Percentiles rank a stretch among this genome's conserved stretches.
phyloP scores from a whole-genome alignment of 306 rosid genomes.

The Mimosa bimucronata region DNA sequence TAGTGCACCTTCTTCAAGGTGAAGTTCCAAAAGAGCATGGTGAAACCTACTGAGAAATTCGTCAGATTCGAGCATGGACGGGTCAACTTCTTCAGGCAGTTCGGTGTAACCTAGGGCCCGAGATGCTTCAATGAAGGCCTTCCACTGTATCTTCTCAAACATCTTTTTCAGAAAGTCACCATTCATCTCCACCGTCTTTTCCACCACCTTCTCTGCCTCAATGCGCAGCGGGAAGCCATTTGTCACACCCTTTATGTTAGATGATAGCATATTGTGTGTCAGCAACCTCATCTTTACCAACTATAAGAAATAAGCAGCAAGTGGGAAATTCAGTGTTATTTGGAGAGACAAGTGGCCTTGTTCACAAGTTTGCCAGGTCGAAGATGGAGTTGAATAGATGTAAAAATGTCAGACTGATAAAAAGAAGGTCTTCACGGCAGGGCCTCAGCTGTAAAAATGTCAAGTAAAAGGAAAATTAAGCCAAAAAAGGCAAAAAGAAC shows the following conservation, averaged over 20 bases:
- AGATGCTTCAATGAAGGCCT: conserved; percentile 66
- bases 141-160: conserved; percentile 85
- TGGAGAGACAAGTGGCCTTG: background rate
- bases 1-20: conserved; percentile 89
- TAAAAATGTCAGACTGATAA: background rate
- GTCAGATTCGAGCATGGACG: conserved; percentile 70
- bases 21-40: conserved; percentile 90
- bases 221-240: conserved; percentile 84
- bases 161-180: conserved; percentile 66
- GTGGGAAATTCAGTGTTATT: background rate
- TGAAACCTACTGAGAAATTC: conserved; percentile 78
- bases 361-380: background rate
- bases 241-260: conserved; percentile 79
- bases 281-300: conserved; percentile 67
- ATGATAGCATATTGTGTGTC: conserved; percentile 92
- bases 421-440: background rate
- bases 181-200: conserved; percentile 73
- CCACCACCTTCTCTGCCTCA: conserved; percentile 72
- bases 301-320: background rate
- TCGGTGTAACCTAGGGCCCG: conserved; percentile 67
- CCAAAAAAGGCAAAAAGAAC: background rate
- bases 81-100: conserved; percentile 76
- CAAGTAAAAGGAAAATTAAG: background rate
- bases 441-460: background rate
- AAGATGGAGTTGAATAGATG: background rate